These are phyloP conservation scores for Priceomyces castillae DNA, from an alignment of 805 yeast species.

Conservation along the genomic window DNA sequence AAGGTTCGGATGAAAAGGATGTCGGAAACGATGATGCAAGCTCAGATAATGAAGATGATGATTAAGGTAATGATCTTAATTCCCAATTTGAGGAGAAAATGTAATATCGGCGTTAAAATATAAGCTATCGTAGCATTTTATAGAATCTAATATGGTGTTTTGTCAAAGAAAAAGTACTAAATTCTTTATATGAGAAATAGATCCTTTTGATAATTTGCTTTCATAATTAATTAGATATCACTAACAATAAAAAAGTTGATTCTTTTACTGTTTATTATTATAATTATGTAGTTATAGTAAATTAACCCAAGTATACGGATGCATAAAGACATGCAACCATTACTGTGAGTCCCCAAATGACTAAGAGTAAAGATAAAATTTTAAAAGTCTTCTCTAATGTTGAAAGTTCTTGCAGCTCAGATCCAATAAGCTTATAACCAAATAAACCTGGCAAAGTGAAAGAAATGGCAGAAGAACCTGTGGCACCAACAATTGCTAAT, in stretches of 20 bases:
- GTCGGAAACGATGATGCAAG: background rate
- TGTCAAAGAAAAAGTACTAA: background rate
- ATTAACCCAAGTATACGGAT: conserved; percentile 3
- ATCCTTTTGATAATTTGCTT: background rate
- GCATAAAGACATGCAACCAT: conserved; percentile 60
- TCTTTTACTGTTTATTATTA: background rate
- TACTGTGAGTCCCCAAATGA: conserved; percentile 67
- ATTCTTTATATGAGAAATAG: background rate
- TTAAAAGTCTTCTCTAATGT: conserved; percentile 33
- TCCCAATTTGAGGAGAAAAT: too few species aligned
- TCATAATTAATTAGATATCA: background rate
- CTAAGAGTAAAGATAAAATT: conserved; percentile 52
- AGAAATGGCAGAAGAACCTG: conserved; percentile 90
- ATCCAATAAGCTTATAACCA: conserved; percentile 70
- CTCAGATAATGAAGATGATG: too few species aligned
- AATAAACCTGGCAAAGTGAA: conserved; percentile 88
- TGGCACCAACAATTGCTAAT: conserved; percentile 85
- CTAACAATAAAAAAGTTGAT: background rate
- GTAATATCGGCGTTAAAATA: too few species aligned
- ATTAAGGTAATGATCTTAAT: too few species aligned
- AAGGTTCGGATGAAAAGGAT: conserved; percentile 45
- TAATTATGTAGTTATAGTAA: background rate
- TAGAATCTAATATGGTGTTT: too few species aligned
- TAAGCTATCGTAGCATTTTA: too few species aligned
- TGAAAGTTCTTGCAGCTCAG: conserved; percentile 29